These are phyloP conservation scores for Darksidea phi DNA, from an alignment of 495 filamentous ascomycete species.

Conservation along the genomic window DNA sequence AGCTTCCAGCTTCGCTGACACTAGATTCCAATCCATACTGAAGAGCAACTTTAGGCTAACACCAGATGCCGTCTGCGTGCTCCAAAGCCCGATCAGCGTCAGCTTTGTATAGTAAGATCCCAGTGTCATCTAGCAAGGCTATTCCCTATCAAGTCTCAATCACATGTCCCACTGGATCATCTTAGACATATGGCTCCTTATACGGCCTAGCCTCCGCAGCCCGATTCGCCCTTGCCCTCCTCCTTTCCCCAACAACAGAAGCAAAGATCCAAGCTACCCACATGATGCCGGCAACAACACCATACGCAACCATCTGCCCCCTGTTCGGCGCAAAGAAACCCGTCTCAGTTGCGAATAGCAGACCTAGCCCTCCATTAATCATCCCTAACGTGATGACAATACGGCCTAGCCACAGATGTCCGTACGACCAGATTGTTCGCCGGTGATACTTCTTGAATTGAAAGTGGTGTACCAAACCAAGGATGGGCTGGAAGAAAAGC, in stretches of 20 bases:
- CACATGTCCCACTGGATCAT: not conserved
- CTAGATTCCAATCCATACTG: no score
- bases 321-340: constrained; percentile 18
- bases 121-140: no score
- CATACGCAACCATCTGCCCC: constrained; percentile 33
- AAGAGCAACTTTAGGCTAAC: constrained; percentile 4
- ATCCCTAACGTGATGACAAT: constrained; percentile 43
- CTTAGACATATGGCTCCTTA: constrained; percentile 19
- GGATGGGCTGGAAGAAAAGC: constrained; percentile 43
- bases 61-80: no score
- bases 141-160: not conserved
- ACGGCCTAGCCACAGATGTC: constrained; percentile 44
- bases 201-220: no score
- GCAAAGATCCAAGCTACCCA: constrained; percentile 31
- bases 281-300: constrained; percentile 33
- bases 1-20: no score
- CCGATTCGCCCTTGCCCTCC: not conserved
- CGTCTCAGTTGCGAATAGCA: constrained; percentile 35
- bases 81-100: no score
- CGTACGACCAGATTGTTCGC: constrained; percentile 44
- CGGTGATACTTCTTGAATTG: constrained; percentile 43
- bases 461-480: constrained; percentile 43
- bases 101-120: no score
- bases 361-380: constrained; percentile 45
- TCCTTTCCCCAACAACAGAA: constrained; percentile 26